Percentiles rank a stretch among this genome's conserved stretches.
phyloP scores from a whole-genome alignment of 2,329 filamentous ascomycete species.

The Lecanosticta acicola region DNA sequence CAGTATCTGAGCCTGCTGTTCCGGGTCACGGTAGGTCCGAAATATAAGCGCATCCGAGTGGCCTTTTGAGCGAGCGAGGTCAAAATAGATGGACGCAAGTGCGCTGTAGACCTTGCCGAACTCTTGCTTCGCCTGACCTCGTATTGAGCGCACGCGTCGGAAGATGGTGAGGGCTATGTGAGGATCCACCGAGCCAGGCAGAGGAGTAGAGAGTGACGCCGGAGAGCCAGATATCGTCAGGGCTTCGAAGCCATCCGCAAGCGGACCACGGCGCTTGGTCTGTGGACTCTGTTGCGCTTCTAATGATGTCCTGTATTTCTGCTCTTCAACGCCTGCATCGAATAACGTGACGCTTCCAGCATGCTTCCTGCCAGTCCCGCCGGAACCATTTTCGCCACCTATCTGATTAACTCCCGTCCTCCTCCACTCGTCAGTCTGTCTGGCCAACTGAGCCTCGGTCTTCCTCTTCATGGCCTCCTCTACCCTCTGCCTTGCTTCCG shows the following conservation, averaged over 20 bases:
- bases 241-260: slow-evolving; percentile 73
- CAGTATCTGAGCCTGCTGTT: slow-evolving; percentile 85
- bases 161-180: slow-evolving; percentile 64
- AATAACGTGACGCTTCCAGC: slow-evolving; percentile 59
- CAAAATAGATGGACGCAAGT: slow-evolving; percentile 80
- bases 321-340: slow-evolving; percentile 64
- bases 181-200: slow-evolving; percentile 45
- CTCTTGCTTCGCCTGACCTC: slow-evolving; percentile 80
- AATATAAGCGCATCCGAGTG: slow-evolving; percentile 81
- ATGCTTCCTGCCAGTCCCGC: slow-evolving; percentile 30
- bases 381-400: slow-evolving; percentile 34
- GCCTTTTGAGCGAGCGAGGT: slow-evolving; percentile 65
- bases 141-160: slow-evolving; percentile 65
- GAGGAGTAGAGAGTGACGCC: slow-evolving; percentile 5
- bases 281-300: slow-evolving; percentile 29
- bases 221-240: slow-evolving; percentile 49
- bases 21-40: slow-evolving; percentile 77
- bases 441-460: slow-evolving; percentile 52
- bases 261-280: slow-evolving; percentile 28
- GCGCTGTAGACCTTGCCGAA: slow-evolving; percentile 89
- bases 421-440: slow-evolving; percentile 37
- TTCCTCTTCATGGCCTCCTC: slow-evolving; percentile 60
- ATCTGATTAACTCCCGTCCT: slow-evolving; percentile 31
- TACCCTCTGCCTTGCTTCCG: slow-evolving; percentile 72
- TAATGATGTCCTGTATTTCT: slow-evolving; percentile 45